Evolutionary conservation across 2,329 filamentous ascomycete genomes (phyloP), one percentile per base, ranked within the genome.

Genomic region (Trichoderma simmonsii): DNA sequence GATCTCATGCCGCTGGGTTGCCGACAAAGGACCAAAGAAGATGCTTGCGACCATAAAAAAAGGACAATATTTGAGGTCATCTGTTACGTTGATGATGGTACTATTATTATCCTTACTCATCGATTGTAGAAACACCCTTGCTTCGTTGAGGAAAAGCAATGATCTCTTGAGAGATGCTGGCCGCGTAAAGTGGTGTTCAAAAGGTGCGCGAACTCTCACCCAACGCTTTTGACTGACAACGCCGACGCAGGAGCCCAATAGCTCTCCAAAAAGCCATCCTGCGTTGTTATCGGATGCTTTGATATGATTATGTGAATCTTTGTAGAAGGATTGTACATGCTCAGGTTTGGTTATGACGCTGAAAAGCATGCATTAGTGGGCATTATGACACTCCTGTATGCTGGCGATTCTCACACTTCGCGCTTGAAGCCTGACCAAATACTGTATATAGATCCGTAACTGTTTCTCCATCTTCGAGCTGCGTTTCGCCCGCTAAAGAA

Each of bases 391-490:
- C 8, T 59, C 7, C 6, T 59, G 24, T n/a, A 18, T 59, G 15
- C 24, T 59, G 15, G 56, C 4, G 14, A 68, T 8, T n/a, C 72
- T 71, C 32, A 73, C 72, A 73, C 39, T 39, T 73, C 72, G 3
- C 68, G 48, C 21, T 67, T 66, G 8, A 68, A 51, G 9, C 72
- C 72, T 21, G 72, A 71, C 72, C 72, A 73, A 12, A 73, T 68
- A 6, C 68, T 57, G 43, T 73, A 73, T 9, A 71, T 56, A 9
- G 62, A 28, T 15, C 72, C 72, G 9, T 68, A 67, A 1, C 24
- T 18, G 1, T n/a, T 24, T 28, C 36, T 51, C 72, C 72, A 73
- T 21, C 39, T 56, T 21, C 32, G 34, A 6, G 62, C 68, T 15
- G 62, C 51, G 4, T 43, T 21, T 30, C 72, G 60, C 9, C 72